A percentile compares a stretch with the other conserved stretches of the same genome.
Evolutionary conservation across 495 filamentous ascomycete genomes (phyloP).

Genomic region (Penicillium coffeae): DNA sequence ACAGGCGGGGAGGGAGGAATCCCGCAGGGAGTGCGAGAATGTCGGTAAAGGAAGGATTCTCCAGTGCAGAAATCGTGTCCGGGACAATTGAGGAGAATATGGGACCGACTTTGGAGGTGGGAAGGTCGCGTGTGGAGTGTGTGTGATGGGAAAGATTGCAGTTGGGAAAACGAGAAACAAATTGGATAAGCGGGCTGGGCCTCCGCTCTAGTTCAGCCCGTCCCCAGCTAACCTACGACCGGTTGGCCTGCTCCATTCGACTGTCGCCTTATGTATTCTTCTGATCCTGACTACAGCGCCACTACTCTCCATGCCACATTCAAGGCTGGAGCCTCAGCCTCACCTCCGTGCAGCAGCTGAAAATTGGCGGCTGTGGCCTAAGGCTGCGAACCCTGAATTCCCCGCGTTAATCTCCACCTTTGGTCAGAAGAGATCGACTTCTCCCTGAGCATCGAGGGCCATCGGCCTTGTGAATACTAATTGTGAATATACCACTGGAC

Average conservation of each 20-base stretch:
- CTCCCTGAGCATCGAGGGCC: too few species aligned
- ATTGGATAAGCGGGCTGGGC: conserved; percentile 24
- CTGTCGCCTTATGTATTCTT: too few species aligned
- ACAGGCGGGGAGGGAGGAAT: conserved; percentile 11
- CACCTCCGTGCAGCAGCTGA: neutral
- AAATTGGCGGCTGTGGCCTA: neutral
- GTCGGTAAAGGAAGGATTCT: conserved; percentile 1
- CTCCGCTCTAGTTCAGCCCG: neutral
- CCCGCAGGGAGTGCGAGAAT: conserved; percentile 11
- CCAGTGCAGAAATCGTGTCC: neutral
- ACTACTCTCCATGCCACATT: neutral
- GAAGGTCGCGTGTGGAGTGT: conserved; percentile 11
- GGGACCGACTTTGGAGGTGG: neutral
- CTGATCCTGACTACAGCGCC: too few species aligned
- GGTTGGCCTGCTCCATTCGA: neutral
- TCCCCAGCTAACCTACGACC: neutral
- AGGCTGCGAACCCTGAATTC: neutral
- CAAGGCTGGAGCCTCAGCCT: neutral
- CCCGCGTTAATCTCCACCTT: neutral
- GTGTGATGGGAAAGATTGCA: conserved; percentile 3
- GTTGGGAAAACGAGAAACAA: conserved; percentile 30
- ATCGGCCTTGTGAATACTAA: too few species aligned
- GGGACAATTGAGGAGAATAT: neutral
- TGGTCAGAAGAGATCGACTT: neutral
- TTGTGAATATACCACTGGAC: too few species aligned